Evolutionary conservation across 306 rosid species (phyloP).

Genomic region (Dalbergia cultrata): DNA sequence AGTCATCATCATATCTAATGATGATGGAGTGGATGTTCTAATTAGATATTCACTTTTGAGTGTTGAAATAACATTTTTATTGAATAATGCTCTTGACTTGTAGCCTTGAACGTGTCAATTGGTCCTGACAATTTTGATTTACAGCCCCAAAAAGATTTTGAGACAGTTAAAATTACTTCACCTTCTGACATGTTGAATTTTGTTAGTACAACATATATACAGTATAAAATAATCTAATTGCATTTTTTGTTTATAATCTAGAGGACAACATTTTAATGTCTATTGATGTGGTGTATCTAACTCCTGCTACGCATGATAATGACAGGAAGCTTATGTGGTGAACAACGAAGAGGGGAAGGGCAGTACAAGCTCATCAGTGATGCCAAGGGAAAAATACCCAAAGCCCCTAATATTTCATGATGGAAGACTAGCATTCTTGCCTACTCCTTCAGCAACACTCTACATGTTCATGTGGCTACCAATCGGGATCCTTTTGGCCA

Average conservation of each 20-base stretch:
- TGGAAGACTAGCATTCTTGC: conserved; percentile 90
- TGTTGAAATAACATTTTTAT: too few species aligned
- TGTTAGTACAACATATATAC: not conserved
- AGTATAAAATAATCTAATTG: not conserved
- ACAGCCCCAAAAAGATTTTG: not conserved
- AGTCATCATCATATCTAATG: too few species aligned
- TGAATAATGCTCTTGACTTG: too few species aligned
- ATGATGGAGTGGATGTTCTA: too few species aligned
- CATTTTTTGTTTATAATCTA: not conserved
- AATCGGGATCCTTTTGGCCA: conserved; percentile 65
- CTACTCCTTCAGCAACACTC: conserved; percentile 82
- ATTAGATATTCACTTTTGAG: too few species aligned
- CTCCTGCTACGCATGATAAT: conserved; percentile 32
- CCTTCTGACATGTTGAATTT: not conserved
- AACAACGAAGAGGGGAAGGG: conserved; percentile 61
- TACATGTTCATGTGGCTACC: conserved; percentile 86
- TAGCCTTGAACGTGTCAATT: not conserved
- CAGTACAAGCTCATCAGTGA: conserved; percentile 37
- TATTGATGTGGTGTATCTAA: conserved; percentile 18
- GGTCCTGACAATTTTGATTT: not conserved
- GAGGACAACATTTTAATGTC: not conserved
- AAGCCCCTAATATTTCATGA: conserved; percentile 89
- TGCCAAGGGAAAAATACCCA: conserved; percentile 73
- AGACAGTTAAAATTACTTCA: not conserved
- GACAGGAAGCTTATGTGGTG: conserved; percentile 80